Evolutionary conservation across 805 yeast genomes (phyloP).

Genomic region (Wickerhamiella galacta): DNA sequence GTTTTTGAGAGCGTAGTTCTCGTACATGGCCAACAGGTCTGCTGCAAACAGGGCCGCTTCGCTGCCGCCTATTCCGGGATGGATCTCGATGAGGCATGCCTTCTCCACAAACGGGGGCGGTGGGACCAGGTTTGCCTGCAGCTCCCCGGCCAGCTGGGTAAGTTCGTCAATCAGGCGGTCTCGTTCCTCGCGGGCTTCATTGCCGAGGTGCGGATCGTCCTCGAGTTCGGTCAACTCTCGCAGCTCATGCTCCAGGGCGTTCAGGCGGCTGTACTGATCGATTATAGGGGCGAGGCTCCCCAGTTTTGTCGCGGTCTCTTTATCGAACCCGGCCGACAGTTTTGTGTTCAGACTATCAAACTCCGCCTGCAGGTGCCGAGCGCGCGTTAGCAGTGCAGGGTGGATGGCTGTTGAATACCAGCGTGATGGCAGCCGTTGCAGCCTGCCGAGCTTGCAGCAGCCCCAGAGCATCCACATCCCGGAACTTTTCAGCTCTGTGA

Average conservation of each 20-base stretch:
- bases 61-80: conserved; percentile 94
- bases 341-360: conserved; percentile 18
- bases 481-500: too few species aligned
- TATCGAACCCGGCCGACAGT: neutral
- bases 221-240: conserved; percentile 31
- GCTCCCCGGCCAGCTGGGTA: conserved; percentile 29
- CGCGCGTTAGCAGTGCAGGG: neutral
- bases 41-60: conserved; percentile 81
- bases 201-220: conserved; percentile 31
- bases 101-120: conserved; percentile 59
- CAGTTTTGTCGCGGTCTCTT: conserved; percentile 29
- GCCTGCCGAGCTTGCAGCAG: too few species aligned
- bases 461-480: too few species aligned
- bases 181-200: conserved; percentile 51
- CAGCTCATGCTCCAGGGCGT: conserved; percentile 16
- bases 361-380: neutral
- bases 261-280: conserved; percentile 27
- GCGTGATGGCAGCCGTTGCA: too few species aligned
- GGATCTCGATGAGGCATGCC: conserved; percentile 63
- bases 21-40: conserved; percentile 70
- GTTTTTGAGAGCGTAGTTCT: conserved; percentile 44
- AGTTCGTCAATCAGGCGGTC: conserved; percentile 30
- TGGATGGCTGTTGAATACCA: too few species aligned
- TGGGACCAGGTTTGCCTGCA: conserved; percentile 44
- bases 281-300: conserved; percentile 30